These are phyloP conservation scores for Aegilops speltoides DNA, from an alignment of 176 grass and related monocot species.

Conservation along the genomic window DNA sequence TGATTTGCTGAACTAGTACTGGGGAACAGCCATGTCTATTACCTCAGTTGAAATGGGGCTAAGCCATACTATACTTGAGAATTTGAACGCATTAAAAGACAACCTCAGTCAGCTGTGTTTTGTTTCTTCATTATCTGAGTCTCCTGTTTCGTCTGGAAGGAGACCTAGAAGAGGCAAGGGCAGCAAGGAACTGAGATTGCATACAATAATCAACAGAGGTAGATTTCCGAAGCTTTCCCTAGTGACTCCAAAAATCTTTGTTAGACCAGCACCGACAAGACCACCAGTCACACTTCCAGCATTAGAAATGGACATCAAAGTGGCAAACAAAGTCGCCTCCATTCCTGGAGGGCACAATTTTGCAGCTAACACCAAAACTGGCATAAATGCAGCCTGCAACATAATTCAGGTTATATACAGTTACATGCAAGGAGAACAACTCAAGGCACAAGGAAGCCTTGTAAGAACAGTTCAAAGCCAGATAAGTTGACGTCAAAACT, in stretches of 20 bases:
- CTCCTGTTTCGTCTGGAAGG: slow-evolving; percentile 62
- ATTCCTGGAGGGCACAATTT: slow-evolving; percentile 89
- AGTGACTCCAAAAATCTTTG: slow-evolving; percentile 80
- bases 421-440: slow-evolving; percentile 11
- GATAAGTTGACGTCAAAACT: slow-evolving; percentile 24
- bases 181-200: slow-evolving; percentile 91
- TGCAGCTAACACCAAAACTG: slow-evolving; percentile 93
- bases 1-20: slow-evolving; percentile 14
- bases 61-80: slow-evolving; percentile 1
- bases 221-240: slow-evolving; percentile 84
- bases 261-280: slow-evolving; percentile 84
- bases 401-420: slow-evolving; percentile 21
- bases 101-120: slow-evolving; percentile 32
- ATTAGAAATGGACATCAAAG: slow-evolving; percentile 97
- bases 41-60: not conserved
- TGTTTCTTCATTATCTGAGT: slow-evolving; percentile 37
- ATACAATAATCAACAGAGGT: slow-evolving; percentile 70
- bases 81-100: not conserved
- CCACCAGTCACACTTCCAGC: slow-evolving; percentile 88
- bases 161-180: slow-evolving; percentile 85
- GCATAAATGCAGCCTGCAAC: slow-evolving; percentile 98
- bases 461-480: slow-evolving; percentile 8
- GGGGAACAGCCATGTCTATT: not conserved
- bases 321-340: slow-evolving; percentile 97
- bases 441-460: slow-evolving; percentile 5